Base-by-base conservation (phyloP, 148 eudicot species). In the Spergularia bocconei region DNA sequence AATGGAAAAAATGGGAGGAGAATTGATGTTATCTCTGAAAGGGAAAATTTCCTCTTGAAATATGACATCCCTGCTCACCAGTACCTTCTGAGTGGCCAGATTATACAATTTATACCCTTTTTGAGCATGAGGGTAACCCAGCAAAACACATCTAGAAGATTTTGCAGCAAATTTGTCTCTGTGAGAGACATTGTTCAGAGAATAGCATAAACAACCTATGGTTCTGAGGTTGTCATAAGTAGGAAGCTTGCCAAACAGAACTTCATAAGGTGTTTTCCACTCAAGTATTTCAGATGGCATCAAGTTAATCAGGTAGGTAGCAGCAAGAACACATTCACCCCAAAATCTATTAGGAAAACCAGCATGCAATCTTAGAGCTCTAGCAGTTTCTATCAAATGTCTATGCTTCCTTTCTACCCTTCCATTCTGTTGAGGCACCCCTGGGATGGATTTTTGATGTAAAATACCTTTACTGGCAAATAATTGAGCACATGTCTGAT, bases 241-340 rank as follows among this genome's bases (percentile, higher is more conserved):
- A 9, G 74, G 63, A 2, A 3, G 17, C 3, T 55, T 20, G 0
- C 17, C 8, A 54, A 13, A 55, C 12, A 71, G 13, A 9, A 23
- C 1, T 36, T 71, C 47, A 55, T 19, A 56, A 7, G 74, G 74
- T 0, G 74, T 71, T 7, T 71, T 71, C 74, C 74, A 71, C 10
- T 5, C 0, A 4, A 71, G n/a, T 13, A 33, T 25, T 4, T 10
- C 20, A 9, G 36, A 0, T 6, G 74, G 74, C 74, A 71, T 71
- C 12, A 23, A 25, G 55, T 71, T 71, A 3, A 71, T 44, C 13
- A 67, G 4, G 16, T 67, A 44, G 0, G 70, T 19, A 0, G 70
- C 70, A n/a, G 70, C 1, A 2, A 66, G 13, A 0, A 66, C 3
- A 66, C 47, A 36, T 4, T 66, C 51, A 13, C 13, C 48, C 70